Evolutionary conservation across 768 basidiomycete genomes (phyloP).

Genomic region (Lactarius sanguifluus): DNA sequence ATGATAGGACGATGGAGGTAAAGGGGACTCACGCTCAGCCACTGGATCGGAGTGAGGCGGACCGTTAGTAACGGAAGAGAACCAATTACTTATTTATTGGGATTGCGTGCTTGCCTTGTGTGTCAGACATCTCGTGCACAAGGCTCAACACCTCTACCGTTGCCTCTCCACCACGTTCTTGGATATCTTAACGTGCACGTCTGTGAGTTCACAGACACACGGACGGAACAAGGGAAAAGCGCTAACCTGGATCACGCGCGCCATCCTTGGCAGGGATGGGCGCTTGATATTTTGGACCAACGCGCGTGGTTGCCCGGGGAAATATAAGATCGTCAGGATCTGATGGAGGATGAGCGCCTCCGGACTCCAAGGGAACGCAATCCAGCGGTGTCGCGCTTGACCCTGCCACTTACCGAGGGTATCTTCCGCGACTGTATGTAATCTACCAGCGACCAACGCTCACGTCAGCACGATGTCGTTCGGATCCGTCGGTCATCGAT

Average conservation of each 20-base stretch:
- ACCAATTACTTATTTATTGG: slow-evolving; percentile 14
- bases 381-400: not conserved
- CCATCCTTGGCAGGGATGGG: slow-evolving; percentile 44
- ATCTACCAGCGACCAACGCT: slow-evolving; percentile 43
- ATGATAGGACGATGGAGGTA: not conserved
- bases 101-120: slow-evolving; percentile 51
- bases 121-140: slow-evolving; percentile 60
- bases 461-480: slow-evolving; percentile 23
- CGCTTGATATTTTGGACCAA: slow-evolving; percentile 85
- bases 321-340: slow-evolving; percentile 98
- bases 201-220: not conserved
- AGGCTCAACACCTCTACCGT: slow-evolving; percentile 73
- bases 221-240: not conserved
- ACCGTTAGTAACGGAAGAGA: slow-evolving; percentile 16
- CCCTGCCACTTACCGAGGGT: slow-evolving; percentile 64
- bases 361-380: slow-evolving; percentile 4
- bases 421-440: slow-evolving; percentile 90
- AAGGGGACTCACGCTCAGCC: slow-evolving; percentile 50
- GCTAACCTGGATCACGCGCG: slow-evolving; percentile 34
- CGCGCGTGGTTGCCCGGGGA: slow-evolving; percentile 88
- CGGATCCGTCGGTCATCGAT: not conserved
- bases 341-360: slow-evolving; percentile 35
- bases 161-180: slow-evolving; percentile 67
- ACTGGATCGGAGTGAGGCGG: slow-evolving; percentile 40
- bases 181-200: slow-evolving; percentile 31